Evolutionary conservation across 768 basidiomycete genomes (phyloP), one percentile per base, ranked within the genome.

Genomic region (Mycena crocata): DNA sequence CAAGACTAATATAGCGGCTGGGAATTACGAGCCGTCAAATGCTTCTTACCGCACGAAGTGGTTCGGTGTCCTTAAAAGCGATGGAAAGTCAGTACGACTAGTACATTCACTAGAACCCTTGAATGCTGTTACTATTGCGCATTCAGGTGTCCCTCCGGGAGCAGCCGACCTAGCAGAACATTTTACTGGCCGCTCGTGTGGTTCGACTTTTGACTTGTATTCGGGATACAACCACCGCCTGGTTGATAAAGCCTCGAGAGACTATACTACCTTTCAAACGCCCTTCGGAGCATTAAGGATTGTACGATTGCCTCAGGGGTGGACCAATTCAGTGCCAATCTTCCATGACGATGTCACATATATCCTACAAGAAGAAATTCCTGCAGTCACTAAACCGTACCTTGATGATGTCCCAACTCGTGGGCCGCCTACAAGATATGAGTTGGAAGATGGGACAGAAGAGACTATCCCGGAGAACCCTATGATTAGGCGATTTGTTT

Each of bases 221-320:
- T 59, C 73, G 0, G 76, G 76, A 19, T 78, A 74, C 51, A 73
- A 81, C 26, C 67, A 81, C 8, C 62, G 72, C 0, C 50, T 58
- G 0, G 62, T 82, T 1, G 66, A 72, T 3, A 70, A 67, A 13
- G 57, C 64, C 5, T 80, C 73, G 0, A 54, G 72, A 5, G 76
- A 81, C 40, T 67, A 77, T 17, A 82, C 79, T 1, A 78, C 75
- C 0, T 81, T 81, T 61, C 71, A 75, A 58, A 76, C 71, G 0
- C 76, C 75, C 0, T 60, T 74, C 14, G 73, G 77, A 0, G 58
- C 73, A 0, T 31, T 74, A 1, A 67, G 71, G 0, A 63, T 80
- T 0, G 71, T 68, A 0, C 66, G 68, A 2, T 50, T 81, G 0
- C 77, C 76, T 1, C 76, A 76, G 75, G 81, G 80, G 0, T 76